Evolutionary conservation across 108 stramenopile species (phyloP), one percentile per base, ranked within the genome.

Genomic region (Schizochytrium sp.): DNA sequence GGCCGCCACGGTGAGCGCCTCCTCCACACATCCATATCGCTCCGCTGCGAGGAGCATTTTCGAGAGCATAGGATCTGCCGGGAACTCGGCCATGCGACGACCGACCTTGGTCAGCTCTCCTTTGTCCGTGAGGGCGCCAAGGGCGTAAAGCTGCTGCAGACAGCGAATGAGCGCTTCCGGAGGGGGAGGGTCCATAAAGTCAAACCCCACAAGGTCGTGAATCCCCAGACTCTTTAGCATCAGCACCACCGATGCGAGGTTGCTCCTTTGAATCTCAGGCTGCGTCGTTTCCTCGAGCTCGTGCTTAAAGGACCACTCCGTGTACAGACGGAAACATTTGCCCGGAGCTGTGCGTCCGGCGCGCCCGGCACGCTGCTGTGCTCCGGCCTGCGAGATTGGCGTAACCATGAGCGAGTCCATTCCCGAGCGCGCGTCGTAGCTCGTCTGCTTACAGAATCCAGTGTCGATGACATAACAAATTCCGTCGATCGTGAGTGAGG

Each of bases 291-390:
- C 96, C 87, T 98, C 98, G 8, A 99, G 93, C 89, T 99, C 99
- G 90, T 99, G 91, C 92, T 98, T 95, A 89, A 97, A 99, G 16
- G 97, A 97, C 95, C 97, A 99, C 10, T 96, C 95, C 44, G 99
- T 99, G 92, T 94, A 99, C 5, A 99, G 94, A n/a, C 99, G 96
- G 92, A 99, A 99, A 92, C 99, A 99, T 91, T 98, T 99, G 45
- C 99, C 99, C 8, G 98, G 97, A 89, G 96, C 97, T 19, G 99
- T 99, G 18, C 99, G 93, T 5, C 98, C 98, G 21, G 96, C 96
- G 28, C 99, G 91, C 12, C 99, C 99, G 41, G 97, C 95, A 29
- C 98, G 89, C 92, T 99, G 97, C 58, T 97, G 94, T 12, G 97
- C 96, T 8, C 97, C 96, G 21, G 97, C 99, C 91, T 99, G 96